Percentiles rank a stretch among this genome's conserved stretches.
phyloP scores from a whole-genome alignment of 257 asterid genomes.

The Coffea canephora region DNA sequence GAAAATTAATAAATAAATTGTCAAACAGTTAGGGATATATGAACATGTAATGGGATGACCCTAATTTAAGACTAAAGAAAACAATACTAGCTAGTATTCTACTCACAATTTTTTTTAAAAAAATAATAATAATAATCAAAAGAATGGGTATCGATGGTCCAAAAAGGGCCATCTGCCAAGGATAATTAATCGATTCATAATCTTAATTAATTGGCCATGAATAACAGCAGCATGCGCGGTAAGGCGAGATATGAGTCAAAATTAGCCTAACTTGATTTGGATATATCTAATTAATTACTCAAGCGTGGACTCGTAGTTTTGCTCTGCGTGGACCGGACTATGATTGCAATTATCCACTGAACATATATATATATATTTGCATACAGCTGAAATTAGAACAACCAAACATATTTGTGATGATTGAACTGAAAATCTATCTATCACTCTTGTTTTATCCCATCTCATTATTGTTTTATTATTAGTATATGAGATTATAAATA shows the following conservation, averaged over 20 bases:
- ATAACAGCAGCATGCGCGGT: neutral
- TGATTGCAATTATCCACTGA: neutral
- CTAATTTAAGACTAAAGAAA: no score
- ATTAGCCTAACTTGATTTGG: neutral
- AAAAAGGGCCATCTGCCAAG: neutral
- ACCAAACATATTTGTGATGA: neutral
- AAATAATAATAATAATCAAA: no score
- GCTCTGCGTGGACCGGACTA: neutral
- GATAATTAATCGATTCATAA: neutral
- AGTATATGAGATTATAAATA: neutral
- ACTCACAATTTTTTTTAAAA: no score
- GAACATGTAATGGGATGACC: no score
- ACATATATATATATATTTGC: no score
- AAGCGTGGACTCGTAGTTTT: neutral
- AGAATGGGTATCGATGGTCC: no score
- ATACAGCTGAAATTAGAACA: neutral
- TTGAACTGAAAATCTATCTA: no score
- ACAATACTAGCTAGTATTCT: no score
- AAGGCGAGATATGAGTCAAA: neutral
- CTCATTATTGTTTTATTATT: no score
- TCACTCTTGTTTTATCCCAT: no score
- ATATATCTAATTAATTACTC: neutral
- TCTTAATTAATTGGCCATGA: neutral
- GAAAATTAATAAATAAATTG: neutral
- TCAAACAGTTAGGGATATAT: no score